Conservation (phyloP, 148 eudicot species). For the Heliosperma pusillum region DNA sequence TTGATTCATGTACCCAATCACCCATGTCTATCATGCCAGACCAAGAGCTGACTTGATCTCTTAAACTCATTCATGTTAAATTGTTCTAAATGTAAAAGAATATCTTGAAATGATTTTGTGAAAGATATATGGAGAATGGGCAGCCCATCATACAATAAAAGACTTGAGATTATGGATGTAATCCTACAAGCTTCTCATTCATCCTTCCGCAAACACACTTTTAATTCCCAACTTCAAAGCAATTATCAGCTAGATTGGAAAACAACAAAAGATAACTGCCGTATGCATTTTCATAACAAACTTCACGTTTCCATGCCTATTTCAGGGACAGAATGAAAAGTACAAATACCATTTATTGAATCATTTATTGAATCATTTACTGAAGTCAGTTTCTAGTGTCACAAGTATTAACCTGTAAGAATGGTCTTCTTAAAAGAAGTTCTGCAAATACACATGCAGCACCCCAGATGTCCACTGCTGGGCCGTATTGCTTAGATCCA, state of each 20-base stretch:
- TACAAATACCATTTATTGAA: background rate
- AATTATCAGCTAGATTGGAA: background rate
- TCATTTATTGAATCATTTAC: too few species aligned
- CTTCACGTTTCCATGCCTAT: background rate
- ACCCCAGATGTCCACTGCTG: constrained; percentile 98
- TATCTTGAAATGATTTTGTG: background rate
- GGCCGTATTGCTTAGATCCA: constrained; percentile 96
- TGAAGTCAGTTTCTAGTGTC: background rate
- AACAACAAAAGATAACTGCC: background rate
- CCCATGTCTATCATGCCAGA: background rate
- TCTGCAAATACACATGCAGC: constrained; percentile 99
- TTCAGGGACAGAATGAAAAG: background rate
- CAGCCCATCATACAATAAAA: background rate
- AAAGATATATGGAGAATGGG: background rate
- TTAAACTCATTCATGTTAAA: background rate
- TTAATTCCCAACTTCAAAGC: background rate
- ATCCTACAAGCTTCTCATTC: background rate
- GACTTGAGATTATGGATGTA: background rate
- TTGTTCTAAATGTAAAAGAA: background rate
- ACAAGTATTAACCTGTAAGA: constrained; percentile 58
- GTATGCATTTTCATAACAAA: background rate
- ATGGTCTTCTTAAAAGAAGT: constrained; percentile 81
- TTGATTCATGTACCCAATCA: background rate
- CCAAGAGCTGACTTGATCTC: background rate
- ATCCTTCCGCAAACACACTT: background rate